phyloP scores from a whole-genome alignment of 805 yeast species.

The Candida ulmi region DNA sequence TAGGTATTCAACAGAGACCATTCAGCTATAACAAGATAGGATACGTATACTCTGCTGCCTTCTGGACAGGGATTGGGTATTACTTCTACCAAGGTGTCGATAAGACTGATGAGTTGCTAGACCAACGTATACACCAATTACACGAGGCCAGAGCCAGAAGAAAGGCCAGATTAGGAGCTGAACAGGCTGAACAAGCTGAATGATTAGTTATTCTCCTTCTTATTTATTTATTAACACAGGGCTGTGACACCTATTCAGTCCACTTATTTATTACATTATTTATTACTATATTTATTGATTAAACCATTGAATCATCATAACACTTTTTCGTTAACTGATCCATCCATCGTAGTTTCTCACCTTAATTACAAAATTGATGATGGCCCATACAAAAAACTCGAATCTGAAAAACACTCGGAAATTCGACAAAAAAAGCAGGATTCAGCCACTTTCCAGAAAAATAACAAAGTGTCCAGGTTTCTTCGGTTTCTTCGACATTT shows the following conservation, averaged over 20 bases:
- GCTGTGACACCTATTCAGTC: no score
- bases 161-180: slow-evolving; percentile 1
- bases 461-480: no score
- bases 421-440: background rate
- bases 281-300: no score
- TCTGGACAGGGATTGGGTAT: slow-evolving; percentile 39
- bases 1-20: slow-evolving; percentile 38
- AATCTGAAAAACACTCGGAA: background rate
- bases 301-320: no score
- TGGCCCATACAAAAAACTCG: background rate
- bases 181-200: background rate
- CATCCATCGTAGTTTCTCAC: no score
- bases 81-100: slow-evolving; percentile 32
- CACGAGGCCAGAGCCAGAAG: slow-evolving; percentile 31
- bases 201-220: background rate
- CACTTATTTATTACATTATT: no score
- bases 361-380: no score
- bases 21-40: slow-evolving; percentile 32
- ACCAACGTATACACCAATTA: slow-evolving; percentile 30
- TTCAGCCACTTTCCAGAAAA: no score
- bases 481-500: no score
- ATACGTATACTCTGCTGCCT: slow-evolving; percentile 37
- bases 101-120: slow-evolving; percentile 31
- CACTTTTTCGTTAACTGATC: no score
- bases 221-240: background rate